Evolutionary conservation across 192 early-diverging fungal species (phyloP).

Genomic region (Coemansia sp.): DNA sequence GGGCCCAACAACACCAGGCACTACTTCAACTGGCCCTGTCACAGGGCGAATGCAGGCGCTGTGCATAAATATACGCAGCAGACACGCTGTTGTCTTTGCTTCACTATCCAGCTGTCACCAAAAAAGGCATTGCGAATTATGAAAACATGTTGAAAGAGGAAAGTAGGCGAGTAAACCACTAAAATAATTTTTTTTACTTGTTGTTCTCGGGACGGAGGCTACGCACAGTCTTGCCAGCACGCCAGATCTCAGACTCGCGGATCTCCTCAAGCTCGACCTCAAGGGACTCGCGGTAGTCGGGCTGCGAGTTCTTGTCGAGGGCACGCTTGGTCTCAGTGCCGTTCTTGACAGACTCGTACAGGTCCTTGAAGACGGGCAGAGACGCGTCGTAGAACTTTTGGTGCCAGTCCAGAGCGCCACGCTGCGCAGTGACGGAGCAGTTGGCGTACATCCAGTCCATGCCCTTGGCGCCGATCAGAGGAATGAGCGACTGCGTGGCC

Average conservation of each 20-base stretch:
- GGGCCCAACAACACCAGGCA: neutral
- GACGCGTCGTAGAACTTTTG: constrained; percentile 88
- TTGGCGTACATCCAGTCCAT: constrained; percentile 99
- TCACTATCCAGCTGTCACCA: no score
- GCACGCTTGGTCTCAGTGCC: constrained; percentile 85
- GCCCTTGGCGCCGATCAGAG: constrained; percentile 92
- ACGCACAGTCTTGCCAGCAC: constrained; percentile 83
- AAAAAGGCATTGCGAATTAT: no score
- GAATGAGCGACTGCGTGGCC: constrained; percentile 97
- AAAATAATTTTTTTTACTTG: constrained; percentile 25
- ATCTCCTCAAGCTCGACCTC: constrained; percentile 91
- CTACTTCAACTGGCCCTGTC: neutral
- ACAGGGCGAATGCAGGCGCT: neutral
- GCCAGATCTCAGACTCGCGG: constrained; percentile 91
- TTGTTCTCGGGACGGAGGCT: constrained; percentile 87
- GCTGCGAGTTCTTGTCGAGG: constrained; percentile 83
- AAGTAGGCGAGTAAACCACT: neutral
- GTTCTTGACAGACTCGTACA: constrained; percentile 86
- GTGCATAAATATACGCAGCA: constrained; percentile 1
- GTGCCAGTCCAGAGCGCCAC: constrained; percentile 97
- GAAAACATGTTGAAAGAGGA: neutral
- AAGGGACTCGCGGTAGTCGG: constrained; percentile 91
- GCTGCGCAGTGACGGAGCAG: constrained; percentile 95
- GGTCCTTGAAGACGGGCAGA: constrained; percentile 90
- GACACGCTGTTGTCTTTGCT: neutral